These are phyloP conservation scores for Colletotrichum sidae DNA, from an alignment of 2,329 filamentous ascomycete genomes.

Conservation along the genomic window DNA sequence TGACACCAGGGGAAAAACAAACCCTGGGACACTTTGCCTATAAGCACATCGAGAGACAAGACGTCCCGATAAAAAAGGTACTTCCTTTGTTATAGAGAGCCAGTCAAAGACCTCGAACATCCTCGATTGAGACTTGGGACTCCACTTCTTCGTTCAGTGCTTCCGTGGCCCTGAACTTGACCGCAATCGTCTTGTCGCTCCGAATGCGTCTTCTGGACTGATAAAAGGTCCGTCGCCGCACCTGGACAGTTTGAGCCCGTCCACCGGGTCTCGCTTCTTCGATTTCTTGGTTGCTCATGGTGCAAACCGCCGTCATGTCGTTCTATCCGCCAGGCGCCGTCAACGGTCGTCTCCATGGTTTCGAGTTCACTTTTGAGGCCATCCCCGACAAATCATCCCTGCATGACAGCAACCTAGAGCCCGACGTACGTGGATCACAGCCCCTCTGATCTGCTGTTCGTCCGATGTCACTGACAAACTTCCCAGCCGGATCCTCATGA, in stretches of 20 bases:
- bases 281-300: slow-evolving; percentile 4
- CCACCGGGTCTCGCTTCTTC: background rate
- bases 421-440: slow-evolving; percentile 27
- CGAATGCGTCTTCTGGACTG: slow-evolving; percentile 20
- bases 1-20: background rate
- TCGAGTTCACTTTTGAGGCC: slow-evolving; percentile 38
- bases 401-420: slow-evolving; percentile 36
- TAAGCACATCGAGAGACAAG: background rate
- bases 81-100: slow-evolving; percentile 17
- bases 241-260: background rate
- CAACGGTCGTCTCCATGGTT: slow-evolving; percentile 31
- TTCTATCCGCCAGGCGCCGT: slow-evolving; percentile 26
- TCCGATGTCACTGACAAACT: slow-evolving; percentile 29
- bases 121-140: slow-evolving; percentile 5
- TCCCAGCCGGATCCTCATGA: slow-evolving; percentile 36
- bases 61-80: background rate
- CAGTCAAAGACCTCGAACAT: background rate
- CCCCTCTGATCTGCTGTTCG: slow-evolving; percentile 12
- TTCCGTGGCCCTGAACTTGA: slow-evolving; percentile 20
- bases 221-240: slow-evolving; percentile 16
- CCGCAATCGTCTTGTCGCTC: slow-evolving; percentile 26
- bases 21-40: background rate
- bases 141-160: slow-evolving; percentile 27
- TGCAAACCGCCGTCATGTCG: slow-evolving; percentile 26
- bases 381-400: slow-evolving; percentile 38